Base-by-base conservation (phyloP, 2,329 filamentous ascomycete species). In the Fusarium pseudoanthophilum region DNA sequence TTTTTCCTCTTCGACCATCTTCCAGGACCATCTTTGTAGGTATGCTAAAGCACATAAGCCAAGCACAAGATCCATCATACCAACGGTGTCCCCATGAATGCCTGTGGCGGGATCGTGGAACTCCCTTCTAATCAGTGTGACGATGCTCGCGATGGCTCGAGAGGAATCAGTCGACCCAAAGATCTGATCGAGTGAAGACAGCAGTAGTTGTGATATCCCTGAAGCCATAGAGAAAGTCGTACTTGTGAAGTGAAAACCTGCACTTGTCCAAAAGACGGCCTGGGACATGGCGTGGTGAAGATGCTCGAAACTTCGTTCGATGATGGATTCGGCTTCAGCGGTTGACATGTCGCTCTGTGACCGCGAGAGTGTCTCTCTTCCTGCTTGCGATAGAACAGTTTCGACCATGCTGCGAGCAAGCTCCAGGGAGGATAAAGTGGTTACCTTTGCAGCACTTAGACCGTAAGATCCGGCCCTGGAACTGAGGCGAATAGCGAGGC, bases 111-210 rank as follows among this genome's bases (percentile, higher is more conserved):
- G 89, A 65, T 91, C 90, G 59, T 87, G 86, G 66, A 92, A 91
- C 78, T 92, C 91, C 64, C 89, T 86, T 36, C 89, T 86, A 52
- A 92, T 87, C 37, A 92, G 82, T 2, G 88, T 88, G 72, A 92
- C 86, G 75, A 92, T 92, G 78, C 89, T 90, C 5, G 90, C 89
- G 66, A 92, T 91, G 16, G 91, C 90, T 45, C 90, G 83, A 4
- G 90, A 92, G 5, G 90, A 91, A 78, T 92, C 91, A n/a, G 91
- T 92, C 5, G 89, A 91, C 20, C 91, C 91, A 34, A 92, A 88
- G 43, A 92, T 87, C 71, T 90, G 88, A 76, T 92, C 90, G 28
- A 92, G 82, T 2, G 88, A 87, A 6, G 86, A 86, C 14, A 92
- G 82, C 1, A 91, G 80, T 37, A 91, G 81, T 67, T 90, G 88